Conservation (phyloP, 768 basidiomycete species). For the Kwoniella bestiolae region DNA sequence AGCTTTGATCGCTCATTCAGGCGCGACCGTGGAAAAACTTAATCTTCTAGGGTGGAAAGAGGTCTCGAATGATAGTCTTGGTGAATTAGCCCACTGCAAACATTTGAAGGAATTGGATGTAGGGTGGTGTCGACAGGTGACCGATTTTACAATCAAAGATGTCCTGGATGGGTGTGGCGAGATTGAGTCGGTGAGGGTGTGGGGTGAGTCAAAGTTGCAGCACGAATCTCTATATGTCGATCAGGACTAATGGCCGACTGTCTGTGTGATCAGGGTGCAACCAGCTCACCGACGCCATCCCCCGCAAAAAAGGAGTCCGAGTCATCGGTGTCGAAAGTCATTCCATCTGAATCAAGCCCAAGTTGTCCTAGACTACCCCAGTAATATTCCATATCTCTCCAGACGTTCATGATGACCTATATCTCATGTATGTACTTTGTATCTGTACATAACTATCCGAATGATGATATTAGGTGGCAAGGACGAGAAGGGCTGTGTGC, state of each 20-base stretch:
- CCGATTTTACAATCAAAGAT: slow-evolving; percentile 79
- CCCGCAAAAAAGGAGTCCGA: slow-evolving; percentile 53
- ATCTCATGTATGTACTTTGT: background rate
- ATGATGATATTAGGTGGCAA: too few species aligned
- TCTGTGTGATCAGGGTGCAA: slow-evolving; percentile 45
- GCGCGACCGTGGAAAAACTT: slow-evolving; percentile 64
- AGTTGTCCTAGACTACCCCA: background rate
- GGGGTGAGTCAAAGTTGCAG: slow-evolving; percentile 52
- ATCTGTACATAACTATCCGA: background rate
- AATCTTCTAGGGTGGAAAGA: slow-evolving; percentile 79
- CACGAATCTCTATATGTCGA: background rate
- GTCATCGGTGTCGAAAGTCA: slow-evolving; percentile 55
- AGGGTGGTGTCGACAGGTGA: slow-evolving; percentile 80
- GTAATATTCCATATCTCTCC: too few species aligned
- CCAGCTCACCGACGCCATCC: slow-evolving; percentile 54
- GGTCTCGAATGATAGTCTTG: slow-evolving; percentile 62
- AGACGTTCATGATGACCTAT: background rate
- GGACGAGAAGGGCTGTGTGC: too few species aligned
- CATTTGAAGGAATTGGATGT: slow-evolving; percentile 70
- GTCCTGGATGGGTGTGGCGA: slow-evolving; percentile 63
- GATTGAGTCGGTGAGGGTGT: slow-evolving; percentile 63
- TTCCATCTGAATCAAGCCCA: slow-evolving; percentile 26
- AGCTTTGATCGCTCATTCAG: slow-evolving; percentile 73
- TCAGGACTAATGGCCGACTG: background rate
- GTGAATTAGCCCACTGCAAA: slow-evolving; percentile 53